Conservation (phyloP, 75 land plant species). For the Picea sitchensis region DNA sequence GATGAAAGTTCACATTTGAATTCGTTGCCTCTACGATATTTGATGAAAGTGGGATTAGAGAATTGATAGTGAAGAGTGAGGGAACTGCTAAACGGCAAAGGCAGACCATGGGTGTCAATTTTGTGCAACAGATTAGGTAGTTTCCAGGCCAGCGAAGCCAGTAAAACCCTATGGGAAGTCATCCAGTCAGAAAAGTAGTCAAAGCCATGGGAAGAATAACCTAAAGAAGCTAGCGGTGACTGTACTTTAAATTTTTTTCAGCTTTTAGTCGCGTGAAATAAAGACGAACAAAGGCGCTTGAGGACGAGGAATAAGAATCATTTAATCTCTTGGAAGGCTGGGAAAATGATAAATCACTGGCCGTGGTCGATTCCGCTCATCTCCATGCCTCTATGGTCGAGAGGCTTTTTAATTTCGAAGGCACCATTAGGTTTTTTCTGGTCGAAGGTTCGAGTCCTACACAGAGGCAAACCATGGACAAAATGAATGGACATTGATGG, state of each 20-base stretch:
- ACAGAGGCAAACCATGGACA: background rate
- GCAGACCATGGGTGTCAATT: slow-evolving; percentile 7
- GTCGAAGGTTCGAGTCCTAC: background rate
- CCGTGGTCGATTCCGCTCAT: background rate
- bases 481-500: background rate
- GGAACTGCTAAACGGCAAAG: background rate
- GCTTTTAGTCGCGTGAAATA: background rate
- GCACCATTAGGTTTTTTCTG: background rate
- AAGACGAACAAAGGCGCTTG: background rate
- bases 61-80: background rate
- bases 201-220: background rate
- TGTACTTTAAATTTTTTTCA: background rate
- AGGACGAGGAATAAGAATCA: background rate
- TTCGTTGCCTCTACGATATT: background rate
- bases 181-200: background rate
- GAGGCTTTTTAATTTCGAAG: background rate
- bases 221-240: background rate
- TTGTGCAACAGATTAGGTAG: background rate
- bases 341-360: background rate
- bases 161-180: slow-evolving; percentile 7
- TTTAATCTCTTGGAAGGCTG: background rate
- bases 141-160: background rate
- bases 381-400: background rate
- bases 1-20: background rate
- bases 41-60: slow-evolving; percentile 1